A percentile compares a stretch with the other conserved stretches of the same genome.
Conservation (phyloP, 495 filamentous ascomycete genomes). For the Aspergillus carlsbadensis region DNA sequence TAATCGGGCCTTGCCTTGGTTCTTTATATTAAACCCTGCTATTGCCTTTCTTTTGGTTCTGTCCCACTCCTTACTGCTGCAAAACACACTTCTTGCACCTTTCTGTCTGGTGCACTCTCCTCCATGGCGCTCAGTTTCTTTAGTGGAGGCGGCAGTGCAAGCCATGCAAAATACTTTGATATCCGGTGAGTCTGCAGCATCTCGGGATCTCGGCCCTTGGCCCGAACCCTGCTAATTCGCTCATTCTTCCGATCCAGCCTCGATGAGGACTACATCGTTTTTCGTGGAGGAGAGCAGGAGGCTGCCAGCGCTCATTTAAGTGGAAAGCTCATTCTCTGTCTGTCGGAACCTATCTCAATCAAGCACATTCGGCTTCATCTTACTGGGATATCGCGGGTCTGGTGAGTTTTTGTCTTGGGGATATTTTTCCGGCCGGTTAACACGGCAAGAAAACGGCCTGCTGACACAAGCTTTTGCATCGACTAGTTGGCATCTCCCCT, state of each 20-base stretch:
- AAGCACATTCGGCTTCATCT: conserved; percentile 71
- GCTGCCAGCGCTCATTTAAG: conserved; percentile 72
- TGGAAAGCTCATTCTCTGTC: conserved; percentile 72
- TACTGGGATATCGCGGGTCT: conserved; percentile 66
- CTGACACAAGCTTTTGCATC: conserved; percentile 12
- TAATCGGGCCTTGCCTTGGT: not conserved
- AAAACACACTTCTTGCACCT: conserved; percentile 14
- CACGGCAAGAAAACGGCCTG: conserved; percentile 2
- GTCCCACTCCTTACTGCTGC: not conserved
- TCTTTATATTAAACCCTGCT: not conserved
- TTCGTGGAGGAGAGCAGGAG: conserved; percentile 73
- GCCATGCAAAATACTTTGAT: conserved; percentile 55
- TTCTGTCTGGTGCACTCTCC: conserved; percentile 11
- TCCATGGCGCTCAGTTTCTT: conserved; percentile 54
- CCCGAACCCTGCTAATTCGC: conserved; percentile 14
- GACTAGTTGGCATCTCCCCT: conserved; percentile 47
- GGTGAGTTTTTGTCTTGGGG: conserved; percentile 48
- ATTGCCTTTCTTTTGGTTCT: not conserved
- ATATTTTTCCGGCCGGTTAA: conserved; percentile 5
- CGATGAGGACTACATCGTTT: conserved; percentile 75
- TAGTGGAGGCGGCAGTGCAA: conserved; percentile 44
- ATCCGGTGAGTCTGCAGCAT: conserved; percentile 45
- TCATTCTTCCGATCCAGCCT: conserved; percentile 49
- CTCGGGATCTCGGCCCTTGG: conserved; percentile 11
- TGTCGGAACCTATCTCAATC: conserved; percentile 65